A percentile compares a stretch with the other conserved stretches of the same genome.
phyloP scores from a whole-genome alignment of 192 early-diverging fungal species.

The Lunasporangiospora selenospora region DNA sequence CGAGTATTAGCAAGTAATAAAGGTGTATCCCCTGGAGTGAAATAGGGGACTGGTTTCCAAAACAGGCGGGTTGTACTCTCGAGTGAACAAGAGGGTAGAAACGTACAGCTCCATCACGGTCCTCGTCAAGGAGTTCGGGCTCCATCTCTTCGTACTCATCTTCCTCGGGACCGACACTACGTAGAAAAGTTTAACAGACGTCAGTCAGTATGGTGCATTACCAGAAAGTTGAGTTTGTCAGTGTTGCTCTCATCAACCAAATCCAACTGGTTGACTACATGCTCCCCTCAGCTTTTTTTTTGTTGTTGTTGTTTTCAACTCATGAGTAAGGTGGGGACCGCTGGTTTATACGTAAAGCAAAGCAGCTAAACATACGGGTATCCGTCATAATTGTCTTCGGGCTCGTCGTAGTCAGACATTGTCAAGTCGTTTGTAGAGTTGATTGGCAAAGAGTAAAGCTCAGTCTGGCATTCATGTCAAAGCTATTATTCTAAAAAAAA shows the following conservation, averaged over 20 bases:
- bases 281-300: no score
- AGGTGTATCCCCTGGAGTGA: neutral
- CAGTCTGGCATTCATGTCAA: no score
- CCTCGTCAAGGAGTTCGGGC: slow-evolving; percentile 23
- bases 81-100: neutral
- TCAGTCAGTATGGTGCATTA: no score
- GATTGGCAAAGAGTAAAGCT: no score
- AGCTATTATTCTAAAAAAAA: no score
- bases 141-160: slow-evolving; percentile 31
- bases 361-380: slow-evolving; percentile 25
- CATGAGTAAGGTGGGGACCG: no score
- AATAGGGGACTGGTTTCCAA: no score
- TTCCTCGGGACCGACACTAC: slow-evolving; percentile 37
- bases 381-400: slow-evolving; percentile 23
- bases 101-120: slow-evolving; percentile 30
- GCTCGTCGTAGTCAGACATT: slow-evolving; percentile 38
- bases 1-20: neutral
- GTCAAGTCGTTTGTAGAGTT: no score
- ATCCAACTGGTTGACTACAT: neutral
- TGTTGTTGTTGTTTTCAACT: no score
- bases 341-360: no score
- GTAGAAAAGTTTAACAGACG: no score
- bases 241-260: neutral
- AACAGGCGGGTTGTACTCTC: neutral
- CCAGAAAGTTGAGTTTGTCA: neutral